Evolutionary conservation across 768 basidiomycete genomes (phyloP).

Genomic region (Dendrothele bispora): DNA sequence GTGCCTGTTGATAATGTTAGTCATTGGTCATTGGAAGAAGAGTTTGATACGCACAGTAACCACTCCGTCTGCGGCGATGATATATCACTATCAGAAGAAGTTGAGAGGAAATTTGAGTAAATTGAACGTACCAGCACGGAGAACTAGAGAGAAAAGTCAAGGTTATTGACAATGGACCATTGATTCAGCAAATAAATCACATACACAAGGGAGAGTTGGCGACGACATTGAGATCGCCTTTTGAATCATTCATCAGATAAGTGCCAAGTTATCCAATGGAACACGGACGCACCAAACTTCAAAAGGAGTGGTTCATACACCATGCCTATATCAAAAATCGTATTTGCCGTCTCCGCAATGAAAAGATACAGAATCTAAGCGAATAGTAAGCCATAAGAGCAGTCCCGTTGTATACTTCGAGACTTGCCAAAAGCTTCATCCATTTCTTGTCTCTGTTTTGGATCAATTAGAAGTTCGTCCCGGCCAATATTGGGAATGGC

Average conservation of each 20-base stretch:
- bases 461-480: too few species aligned
- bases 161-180: background rate
- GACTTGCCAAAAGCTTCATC: constrained; percentile 4
- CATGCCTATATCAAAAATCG: constrained; percentile 4
- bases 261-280: background rate
- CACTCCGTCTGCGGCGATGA: background rate
- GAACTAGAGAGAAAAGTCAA: background rate
- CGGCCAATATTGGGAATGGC: background rate
- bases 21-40: too few species aligned
- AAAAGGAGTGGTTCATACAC: constrained; percentile 7
- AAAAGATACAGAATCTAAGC: constrained; percentile 6
- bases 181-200: background rate
- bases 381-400: background rate
- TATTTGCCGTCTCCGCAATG: constrained; percentile 3
- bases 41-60: background rate
- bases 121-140: background rate
- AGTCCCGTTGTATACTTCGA: background rate
- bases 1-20: background rate
- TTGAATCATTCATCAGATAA: background rate
- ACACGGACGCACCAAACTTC: constrained; percentile 1
- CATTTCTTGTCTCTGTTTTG: background rate
- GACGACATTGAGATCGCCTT: constrained; percentile 1
- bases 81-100: background rate
- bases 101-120: background rate
- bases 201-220: constrained; percentile 7